Evolutionary conservation across 495 filamentous ascomycete species (phyloP).

Genomic region (Thermochaetoides thermophila): DNA sequence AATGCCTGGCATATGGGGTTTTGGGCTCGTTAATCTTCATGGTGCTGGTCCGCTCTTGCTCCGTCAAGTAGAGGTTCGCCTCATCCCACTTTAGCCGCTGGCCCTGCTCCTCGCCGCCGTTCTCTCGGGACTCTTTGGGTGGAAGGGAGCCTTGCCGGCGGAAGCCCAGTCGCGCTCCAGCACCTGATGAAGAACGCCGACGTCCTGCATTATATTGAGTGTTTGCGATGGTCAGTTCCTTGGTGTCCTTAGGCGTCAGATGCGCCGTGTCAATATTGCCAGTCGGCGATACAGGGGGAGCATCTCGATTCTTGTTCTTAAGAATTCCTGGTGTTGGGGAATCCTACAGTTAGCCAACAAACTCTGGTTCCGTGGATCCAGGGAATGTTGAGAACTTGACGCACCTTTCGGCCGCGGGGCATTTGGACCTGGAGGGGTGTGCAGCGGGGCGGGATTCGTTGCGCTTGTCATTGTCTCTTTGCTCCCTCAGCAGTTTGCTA

Average conservation of each 20-base stretch:
- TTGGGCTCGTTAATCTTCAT: conserved; percentile 99
- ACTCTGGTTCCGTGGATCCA: too few relatives aligned
- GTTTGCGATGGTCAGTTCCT: conserved; percentile 84
- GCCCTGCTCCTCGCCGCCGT: conserved; percentile 36
- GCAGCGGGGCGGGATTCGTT: conserved; percentile 16
- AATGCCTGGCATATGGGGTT: conserved; percentile 83
- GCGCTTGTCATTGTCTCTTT: conserved; percentile 21
- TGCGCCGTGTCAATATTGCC: conserved; percentile 14
- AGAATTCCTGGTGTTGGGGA: conserved; percentile 60
- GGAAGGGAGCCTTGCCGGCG: conserved; percentile 53
- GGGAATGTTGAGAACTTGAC: conserved; percentile 9
- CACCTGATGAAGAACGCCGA: conserved; percentile 64
- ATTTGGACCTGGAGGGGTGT: conserved; percentile 29
- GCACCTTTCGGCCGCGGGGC: conserved; percentile 66
- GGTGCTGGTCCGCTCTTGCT: conserved; percentile 84
- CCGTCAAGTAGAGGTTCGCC: conserved; percentile 86
- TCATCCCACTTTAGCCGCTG: conserved; percentile 94
- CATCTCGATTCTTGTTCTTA: conserved; percentile 68
- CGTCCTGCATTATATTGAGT: conserved; percentile 88
- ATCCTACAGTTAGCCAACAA: too few relatives aligned
- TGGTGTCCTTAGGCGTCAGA: conserved; percentile 42
- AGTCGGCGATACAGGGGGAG: conserved; percentile 34
- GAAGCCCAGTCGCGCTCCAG: conserved; percentile 33
- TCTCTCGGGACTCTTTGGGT: conserved; percentile 23
- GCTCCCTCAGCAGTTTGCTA: too few relatives aligned